Base-by-base conservation (phyloP, 257 asterid genomes). In the Gentiana dahurica region DNA sequence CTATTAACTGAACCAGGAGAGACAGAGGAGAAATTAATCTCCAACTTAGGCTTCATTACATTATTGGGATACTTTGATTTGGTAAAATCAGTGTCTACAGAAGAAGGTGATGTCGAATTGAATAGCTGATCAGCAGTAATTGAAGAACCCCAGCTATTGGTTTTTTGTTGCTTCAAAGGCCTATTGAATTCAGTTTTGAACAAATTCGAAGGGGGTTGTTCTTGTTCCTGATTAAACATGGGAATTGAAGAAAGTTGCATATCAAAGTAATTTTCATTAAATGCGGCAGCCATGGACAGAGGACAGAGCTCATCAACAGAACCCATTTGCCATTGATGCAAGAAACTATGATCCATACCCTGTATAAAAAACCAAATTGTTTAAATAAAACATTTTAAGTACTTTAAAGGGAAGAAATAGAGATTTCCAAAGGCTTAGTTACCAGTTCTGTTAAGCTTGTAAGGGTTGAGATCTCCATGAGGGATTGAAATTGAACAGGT, bases 401-500 rank as follows among this genome's bases (percentile, higher is more conserved):
- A 11, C 1, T 51, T 33, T 15, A 5, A 39, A 3, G 11, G 47
- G 3, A 43, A 15, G 15, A 60, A 38, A n/a, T 15, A 35, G 4
- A 3, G 11, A 10, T 46, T 8, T 53, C 10, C 51, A 32, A 8
- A 55, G 24, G 24, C 24, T 24, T 24, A 24, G 73, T 82, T 77
- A 86, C 95, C 78, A 79, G 52, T 60, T 83, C 85, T 59, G 83
- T 71, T 13, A 75, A 67, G 70, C 70, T 71, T 77, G 73, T 73
- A 49, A 75, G 52, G 65, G 67, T 68, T 60, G 84, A 61, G 60
- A 75, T 76, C 79, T 82, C 89, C 96, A 76, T 74, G 39, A 56
- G 34, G 24, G 24, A 24, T 24, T 24, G 24, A 24, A 24, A 24
- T 39, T 11, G 46, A 10, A 7, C 9, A 41, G 46, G 46, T 41